These are phyloP conservation scores for Meyerozyma carpophila DNA, from an alignment of 1,139 yeast genomes.

Conservation along the genomic window DNA sequence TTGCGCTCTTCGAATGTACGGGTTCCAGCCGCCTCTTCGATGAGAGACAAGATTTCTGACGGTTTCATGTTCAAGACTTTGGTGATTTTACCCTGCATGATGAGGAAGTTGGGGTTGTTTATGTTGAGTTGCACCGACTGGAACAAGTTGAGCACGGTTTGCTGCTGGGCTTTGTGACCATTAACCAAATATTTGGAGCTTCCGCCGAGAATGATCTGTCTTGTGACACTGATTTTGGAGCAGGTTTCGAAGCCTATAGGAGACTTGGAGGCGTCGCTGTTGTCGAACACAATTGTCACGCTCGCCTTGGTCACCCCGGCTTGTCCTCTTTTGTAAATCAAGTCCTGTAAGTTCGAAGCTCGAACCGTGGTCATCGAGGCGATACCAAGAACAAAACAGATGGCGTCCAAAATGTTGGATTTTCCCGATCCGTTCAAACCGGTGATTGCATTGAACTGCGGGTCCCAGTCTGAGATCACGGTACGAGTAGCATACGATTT, in stretches of 20 bases:
- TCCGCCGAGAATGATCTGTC: constrained; percentile 90
- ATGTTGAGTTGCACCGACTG: constrained; percentile 94
- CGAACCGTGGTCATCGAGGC: constrained; percentile 91
- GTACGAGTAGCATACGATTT: constrained; percentile 97
- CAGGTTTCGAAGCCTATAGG: constrained; percentile 87
- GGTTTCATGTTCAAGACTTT: constrained; percentile 97
- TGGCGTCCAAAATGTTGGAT: constrained; percentile 91
- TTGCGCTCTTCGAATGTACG: constrained; percentile 91
- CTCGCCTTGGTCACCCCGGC: constrained; percentile 98
- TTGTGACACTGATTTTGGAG: constrained; percentile 80
- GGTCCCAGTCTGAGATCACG: constrained; percentile 92
- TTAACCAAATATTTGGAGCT: constrained; percentile 87
- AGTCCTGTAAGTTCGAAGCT: constrained; percentile 88
- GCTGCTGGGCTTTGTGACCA: constrained; percentile 96
- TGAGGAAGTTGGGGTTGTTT: constrained; percentile 92
- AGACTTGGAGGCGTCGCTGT: constrained; percentile 64
- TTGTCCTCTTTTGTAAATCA: constrained; percentile 94
- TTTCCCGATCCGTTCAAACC: constrained; percentile 98
- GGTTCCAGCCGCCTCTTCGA: constrained; percentile 98
- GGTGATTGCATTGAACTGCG: constrained; percentile 94
- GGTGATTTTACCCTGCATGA: constrained; percentile 98
- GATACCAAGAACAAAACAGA: constrained; percentile 96
- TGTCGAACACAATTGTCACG: constrained; percentile 93
- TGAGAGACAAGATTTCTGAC: constrained; percentile 76
- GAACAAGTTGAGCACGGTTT: constrained; percentile 81